Evolutionary conservation across 176 grass and related monocot genomes (phyloP).

Genomic region (Triticum urartu): DNA sequence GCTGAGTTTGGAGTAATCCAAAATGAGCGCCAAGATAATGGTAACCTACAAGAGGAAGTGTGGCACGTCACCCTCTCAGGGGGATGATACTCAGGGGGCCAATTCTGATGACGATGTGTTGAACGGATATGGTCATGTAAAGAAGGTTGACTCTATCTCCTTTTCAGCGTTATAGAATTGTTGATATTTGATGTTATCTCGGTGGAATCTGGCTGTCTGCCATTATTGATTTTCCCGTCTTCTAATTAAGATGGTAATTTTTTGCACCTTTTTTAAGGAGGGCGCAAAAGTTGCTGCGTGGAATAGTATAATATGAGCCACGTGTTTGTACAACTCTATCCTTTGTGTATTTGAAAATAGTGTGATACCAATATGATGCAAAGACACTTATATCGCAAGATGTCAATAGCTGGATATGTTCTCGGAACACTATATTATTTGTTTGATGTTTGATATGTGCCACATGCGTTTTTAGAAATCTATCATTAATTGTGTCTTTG

Average conservation of each 20-base stretch:
- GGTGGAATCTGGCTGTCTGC: background rate
- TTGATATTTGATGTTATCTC: background rate
- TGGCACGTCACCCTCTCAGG: background rate
- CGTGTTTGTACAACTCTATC: background rate
- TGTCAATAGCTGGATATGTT: background rate
- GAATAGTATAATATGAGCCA: background rate
- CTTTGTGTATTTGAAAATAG: background rate
- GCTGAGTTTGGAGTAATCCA: background rate
- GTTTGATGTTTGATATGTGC: background rate
- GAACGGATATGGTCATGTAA: constrained; percentile 41
- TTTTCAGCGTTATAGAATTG: background rate
- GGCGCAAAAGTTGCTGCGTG: too few species aligned
- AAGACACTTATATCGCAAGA: background rate
- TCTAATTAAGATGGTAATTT: too few species aligned
- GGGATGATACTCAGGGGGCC: background rate
- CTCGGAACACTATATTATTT: background rate
- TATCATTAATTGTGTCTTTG: background rate
- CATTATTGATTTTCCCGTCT: background rate
- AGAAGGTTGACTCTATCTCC: constrained; percentile 1
- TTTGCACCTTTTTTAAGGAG: too few species aligned
- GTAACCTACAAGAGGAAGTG: constrained; percentile 69
- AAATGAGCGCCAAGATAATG: constrained; percentile 40
- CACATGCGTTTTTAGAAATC: background rate
- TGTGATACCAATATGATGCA: background rate
- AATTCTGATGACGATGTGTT: background rate